Percentiles rank a stretch among this genome's conserved stretches.
These are phyloP conservation scores for Rugosomyces carneus DNA, from an alignment of 1,284 basidiomycete species.

Conservation along the genomic window DNA sequence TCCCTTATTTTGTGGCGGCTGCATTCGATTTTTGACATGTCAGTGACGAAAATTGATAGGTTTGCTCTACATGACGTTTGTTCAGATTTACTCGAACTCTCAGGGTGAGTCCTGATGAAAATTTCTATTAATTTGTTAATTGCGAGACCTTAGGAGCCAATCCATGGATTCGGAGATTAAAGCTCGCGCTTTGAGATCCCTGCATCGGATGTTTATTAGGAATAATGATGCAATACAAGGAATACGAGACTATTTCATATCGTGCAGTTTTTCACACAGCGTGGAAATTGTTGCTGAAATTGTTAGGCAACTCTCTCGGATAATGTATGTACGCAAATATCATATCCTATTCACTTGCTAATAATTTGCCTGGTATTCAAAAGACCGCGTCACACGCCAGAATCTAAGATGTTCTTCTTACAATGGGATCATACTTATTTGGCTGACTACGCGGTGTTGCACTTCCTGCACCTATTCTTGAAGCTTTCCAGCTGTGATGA, in stretches of 20 bases:
- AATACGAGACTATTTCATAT: conserved; percentile 2
- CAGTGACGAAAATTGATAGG: neutral
- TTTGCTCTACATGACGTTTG: conserved; percentile 4
- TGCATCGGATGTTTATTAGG: neutral
- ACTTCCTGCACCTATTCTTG: conserved; percentile 5
- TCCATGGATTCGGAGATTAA: conserved; percentile 3
- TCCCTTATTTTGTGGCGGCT: conserved; percentile 1
- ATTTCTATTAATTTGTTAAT: neutral
- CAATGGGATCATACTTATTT: conserved; percentile 1
- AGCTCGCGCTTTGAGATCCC: conserved; percentile 1
- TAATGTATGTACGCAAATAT: conserved; percentile 1
- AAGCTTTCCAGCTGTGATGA: conserved; percentile 3
- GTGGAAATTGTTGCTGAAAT: conserved; percentile 4
- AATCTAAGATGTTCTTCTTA: conserved; percentile 5
- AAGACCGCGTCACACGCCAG: conserved; percentile 1
- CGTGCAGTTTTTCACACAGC: neutral
- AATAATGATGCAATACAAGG: neutral
- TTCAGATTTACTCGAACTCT: conserved; percentile 2
- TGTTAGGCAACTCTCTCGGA: neutral
- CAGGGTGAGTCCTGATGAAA: neutral
- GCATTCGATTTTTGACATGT: neutral
- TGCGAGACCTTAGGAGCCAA: neutral
- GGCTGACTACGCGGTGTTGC: neutral
- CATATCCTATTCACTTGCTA: neutral
- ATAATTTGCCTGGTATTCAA: neutral